Conservation (phyloP, 2,329 filamentous ascomycete species). For the Hypoxylon rubiginosum region DNA sequence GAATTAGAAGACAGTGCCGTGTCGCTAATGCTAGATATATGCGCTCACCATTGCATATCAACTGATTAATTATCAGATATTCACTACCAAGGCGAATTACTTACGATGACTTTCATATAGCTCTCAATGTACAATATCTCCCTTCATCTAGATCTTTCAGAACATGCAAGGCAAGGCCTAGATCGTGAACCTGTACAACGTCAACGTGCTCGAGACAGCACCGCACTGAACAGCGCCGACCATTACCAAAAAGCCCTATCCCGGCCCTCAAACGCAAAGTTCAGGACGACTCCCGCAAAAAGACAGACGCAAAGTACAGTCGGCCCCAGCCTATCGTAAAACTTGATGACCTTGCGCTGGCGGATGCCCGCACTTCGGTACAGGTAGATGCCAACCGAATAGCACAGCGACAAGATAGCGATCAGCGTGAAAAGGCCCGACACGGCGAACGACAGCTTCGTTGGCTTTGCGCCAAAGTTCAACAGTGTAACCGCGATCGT, state of each 20-base stretch:
- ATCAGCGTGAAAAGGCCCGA: slow-evolving; percentile 86
- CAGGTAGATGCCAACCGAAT: slow-evolving; percentile 86
- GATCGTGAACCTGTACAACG: slow-evolving; percentile 3
- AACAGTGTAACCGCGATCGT: slow-evolving; percentile 86
- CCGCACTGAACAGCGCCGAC: not conserved
- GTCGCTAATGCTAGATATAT: not conserved
- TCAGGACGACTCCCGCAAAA: slow-evolving; percentile 79
- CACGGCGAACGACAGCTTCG: slow-evolving; percentile 72
- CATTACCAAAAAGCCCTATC: slow-evolving; percentile 68
- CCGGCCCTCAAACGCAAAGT: slow-evolving; percentile 83
- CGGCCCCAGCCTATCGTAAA: slow-evolving; percentile 91
- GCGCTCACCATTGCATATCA: not conserved
- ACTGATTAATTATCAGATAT: not conserved
- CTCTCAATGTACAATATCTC: slow-evolving; percentile 13
- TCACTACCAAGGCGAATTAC: not conserved
- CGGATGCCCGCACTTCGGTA: slow-evolving; percentile 91
- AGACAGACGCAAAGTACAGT: slow-evolving; percentile 80
- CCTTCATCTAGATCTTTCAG: not conserved
- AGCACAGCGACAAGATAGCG: slow-evolving; percentile 82
- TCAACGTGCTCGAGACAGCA: not conserved
- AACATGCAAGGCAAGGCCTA: not conserved
- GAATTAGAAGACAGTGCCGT: not conserved
- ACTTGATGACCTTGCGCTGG: slow-evolving; percentile 84
- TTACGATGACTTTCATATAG: not conserved
- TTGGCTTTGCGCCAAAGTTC: slow-evolving; percentile 78